Base-by-base conservation (phyloP, 768 basidiomycete species). In the Trametes sanguinea region DNA sequence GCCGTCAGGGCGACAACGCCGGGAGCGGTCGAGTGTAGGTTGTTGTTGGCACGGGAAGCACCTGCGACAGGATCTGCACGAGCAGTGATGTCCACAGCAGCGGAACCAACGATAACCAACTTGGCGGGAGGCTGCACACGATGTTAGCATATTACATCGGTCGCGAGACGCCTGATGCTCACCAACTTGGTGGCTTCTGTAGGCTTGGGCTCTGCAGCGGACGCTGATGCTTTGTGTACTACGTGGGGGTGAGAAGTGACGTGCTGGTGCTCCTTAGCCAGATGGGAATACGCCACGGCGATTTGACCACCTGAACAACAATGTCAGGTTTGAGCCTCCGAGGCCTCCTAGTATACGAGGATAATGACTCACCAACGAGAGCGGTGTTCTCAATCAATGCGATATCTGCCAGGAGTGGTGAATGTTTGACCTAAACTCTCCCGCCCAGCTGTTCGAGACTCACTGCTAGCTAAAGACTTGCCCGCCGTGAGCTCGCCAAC, bases 331-430 rank as follows among this genome's bases (percentile, higher is more conserved):
- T 22, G 22, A 22, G 22, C 22, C 22, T 22, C 22, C 22, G 22
- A 22, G 22, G 22, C 22, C 22, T 22, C 22, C 22, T 22, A 22
- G 22, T 22, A 17, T 2, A 29, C 30, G 22, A 30, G 11, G 3
- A 30, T 13, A 17, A 13, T 29, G 11, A 75, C 81, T 67, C 68
- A 89, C 94, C 95, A 40, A 95, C 80, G 13, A 83, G 74, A 29
- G 95, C 93, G 2, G 94, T 94, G 68, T 98, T 98, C 73, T 90
- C 83, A 47, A 99, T 83, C 10, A 98, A 78, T 2, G 93, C 95
- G 57, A 96, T 81, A 76, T 99, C 97, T 81, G 22, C 16, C n/a
- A 39, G 16, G 10, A 1, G 4, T 10, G 16, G 22, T 22, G 22
- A 22, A 22, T 22, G 22, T 22, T 22, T 22, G 22, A 22, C 1